phyloP scores from a whole-genome alignment of 805 yeast species.

The Candida adriatica region DNA sequence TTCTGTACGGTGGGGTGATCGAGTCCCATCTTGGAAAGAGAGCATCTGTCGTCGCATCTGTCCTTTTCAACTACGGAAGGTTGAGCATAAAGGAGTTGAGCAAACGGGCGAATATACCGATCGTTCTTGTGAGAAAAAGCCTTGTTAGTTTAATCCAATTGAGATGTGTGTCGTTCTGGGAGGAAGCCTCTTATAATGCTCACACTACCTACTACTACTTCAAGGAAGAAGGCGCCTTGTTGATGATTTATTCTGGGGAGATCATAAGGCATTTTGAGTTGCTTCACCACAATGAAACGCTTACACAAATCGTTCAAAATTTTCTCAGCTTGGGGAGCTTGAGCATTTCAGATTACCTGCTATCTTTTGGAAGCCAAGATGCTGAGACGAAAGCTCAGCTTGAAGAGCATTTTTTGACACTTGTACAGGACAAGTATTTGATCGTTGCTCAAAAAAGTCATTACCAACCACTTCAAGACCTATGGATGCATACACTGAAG shows the following conservation, averaged over 20 bases:
- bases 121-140: slow-evolving; percentile 49
- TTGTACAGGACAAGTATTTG: slow-evolving; percentile 45
- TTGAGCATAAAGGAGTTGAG: slow-evolving; percentile 49
- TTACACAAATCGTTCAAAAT: slow-evolving; percentile 60
- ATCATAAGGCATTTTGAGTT: slow-evolving; percentile 49
- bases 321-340: slow-evolving; percentile 65
- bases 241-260: slow-evolving; percentile 71
- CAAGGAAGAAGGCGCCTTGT: slow-evolving; percentile 56
- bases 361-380: slow-evolving; percentile 23
- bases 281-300: slow-evolving; percentile 32
- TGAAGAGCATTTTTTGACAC: slow-evolving; percentile 33
- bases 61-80: slow-evolving; percentile 63
- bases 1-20: slow-evolving; percentile 46
- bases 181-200: slow-evolving; percentile 29
- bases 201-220: slow-evolving; percentile 44
- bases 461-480: slow-evolving; percentile 30
- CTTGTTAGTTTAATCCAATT: slow-evolving; percentile 76
- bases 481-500: slow-evolving; percentile 35
- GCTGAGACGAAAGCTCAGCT: slow-evolving; percentile 23
- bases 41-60: slow-evolving; percentile 56
- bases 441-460: slow-evolving; percentile 36
- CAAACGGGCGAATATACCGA: slow-evolving; percentile 38
- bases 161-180: slow-evolving; percentile 65
- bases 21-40: slow-evolving; percentile 61
- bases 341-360: slow-evolving; percentile 43